These are phyloP conservation scores for Arctostaphylos glauca DNA, from an alignment of 148 eudicot genomes.

Conservation along the genomic window DNA sequence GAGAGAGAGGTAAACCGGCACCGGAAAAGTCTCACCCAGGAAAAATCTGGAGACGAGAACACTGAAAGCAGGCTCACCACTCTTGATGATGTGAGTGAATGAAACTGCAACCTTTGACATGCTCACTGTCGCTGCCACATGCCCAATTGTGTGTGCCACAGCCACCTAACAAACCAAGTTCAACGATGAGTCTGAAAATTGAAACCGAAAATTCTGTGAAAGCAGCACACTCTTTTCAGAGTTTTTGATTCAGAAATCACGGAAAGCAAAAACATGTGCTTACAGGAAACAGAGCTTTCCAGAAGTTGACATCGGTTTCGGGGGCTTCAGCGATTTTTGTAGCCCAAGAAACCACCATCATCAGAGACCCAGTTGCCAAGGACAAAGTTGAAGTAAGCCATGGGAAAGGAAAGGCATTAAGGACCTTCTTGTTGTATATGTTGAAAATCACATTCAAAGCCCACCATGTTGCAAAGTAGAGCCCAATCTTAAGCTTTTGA, in stretches of 20 bases:
- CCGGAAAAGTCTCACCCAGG: slow-evolving; percentile 41
- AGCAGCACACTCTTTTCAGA: too few relatives aligned
- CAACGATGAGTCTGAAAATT: background rate
- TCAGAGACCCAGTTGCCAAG: slow-evolving; percentile 43
- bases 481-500: slow-evolving; percentile 41
- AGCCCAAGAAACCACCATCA: slow-evolving; percentile 51
- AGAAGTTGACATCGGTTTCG: slow-evolving; percentile 43
- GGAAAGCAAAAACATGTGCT: slow-evolving; percentile 7
- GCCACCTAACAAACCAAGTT: slow-evolving; percentile 33
- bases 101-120: slow-evolving; percentile 61
- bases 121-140: slow-evolving; percentile 59
- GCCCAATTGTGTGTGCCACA: slow-evolving; percentile 59
- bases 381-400: slow-evolving; percentile 60
- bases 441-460: slow-evolving; percentile 47
- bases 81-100: slow-evolving; percentile 50
- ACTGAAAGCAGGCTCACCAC: slow-evolving; percentile 49
- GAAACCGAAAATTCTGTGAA: too few relatives aligned
- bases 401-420: slow-evolving; percentile 54
- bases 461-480: slow-evolving; percentile 53
- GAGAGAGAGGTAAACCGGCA: slow-evolving; percentile 47
- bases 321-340: slow-evolving; percentile 41
- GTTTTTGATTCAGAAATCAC: too few relatives aligned
- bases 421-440: slow-evolving; percentile 49
- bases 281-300: slow-evolving; percentile 53
- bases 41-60: slow-evolving; percentile 40